A percentile compares a stretch with the other conserved stretches of the same genome.
Evolutionary conservation across 306 rosid species (phyloP).

Genomic region (Cucurbita ficifolia): DNA sequence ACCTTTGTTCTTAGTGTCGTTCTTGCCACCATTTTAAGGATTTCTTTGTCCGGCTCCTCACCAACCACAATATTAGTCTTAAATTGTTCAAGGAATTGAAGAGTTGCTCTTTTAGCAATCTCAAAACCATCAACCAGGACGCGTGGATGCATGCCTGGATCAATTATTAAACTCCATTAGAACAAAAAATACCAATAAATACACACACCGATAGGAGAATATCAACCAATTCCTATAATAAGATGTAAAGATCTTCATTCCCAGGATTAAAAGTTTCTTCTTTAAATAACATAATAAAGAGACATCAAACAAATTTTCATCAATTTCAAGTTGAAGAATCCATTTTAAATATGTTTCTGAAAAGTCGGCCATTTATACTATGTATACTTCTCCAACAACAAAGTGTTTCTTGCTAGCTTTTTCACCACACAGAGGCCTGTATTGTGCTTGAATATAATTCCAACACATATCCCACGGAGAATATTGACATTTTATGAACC

Average conservation of each 20-base stretch:
- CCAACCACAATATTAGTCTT: constrained; percentile 85
- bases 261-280: not conserved
- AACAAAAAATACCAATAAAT: not conserved
- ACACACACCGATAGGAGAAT: not conserved
- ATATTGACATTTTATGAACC: not conserved
- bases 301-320: not conserved
- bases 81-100: constrained; percentile 76
- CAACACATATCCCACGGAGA: not conserved
- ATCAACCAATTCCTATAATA: not conserved
- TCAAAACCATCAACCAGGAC: constrained; percentile 94
- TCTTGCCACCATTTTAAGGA: constrained; percentile 85
- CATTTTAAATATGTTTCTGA: not conserved
- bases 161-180: not conserved
- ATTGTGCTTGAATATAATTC: not conserved
- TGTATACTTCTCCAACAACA: not conserved
- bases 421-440: not conserved
- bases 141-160: constrained; percentile 96
- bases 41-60: constrained; percentile 79
- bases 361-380: not conserved
- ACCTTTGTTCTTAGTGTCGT: constrained; percentile 94
- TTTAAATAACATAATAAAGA: not conserved
- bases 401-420: not conserved
- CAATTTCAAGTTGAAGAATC: not conserved
- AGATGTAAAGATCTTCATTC: not conserved
- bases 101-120: constrained; percentile 84